A percentile compares a stretch with the other conserved stretches of the same genome.
phyloP scores from a whole-genome alignment of 129 eudicot species.

The Lactuca sativa region DNA sequence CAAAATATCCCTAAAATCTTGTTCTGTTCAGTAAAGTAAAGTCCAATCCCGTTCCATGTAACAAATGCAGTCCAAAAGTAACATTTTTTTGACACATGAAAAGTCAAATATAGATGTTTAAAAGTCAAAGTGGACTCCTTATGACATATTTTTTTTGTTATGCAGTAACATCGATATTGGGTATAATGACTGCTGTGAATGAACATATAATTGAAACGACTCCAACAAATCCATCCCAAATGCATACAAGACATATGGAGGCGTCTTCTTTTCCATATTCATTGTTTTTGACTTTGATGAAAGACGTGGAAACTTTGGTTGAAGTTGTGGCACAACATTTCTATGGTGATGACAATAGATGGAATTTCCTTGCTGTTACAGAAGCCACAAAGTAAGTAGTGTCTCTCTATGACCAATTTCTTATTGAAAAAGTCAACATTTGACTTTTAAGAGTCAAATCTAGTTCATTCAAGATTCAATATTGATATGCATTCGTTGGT shows the following conservation, averaged over 20 bases:
- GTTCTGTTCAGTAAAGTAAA: neutral
- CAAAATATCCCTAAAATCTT: neutral
- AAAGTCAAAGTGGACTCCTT: constrained; percentile 5
- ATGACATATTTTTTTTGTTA: constrained; percentile 23
- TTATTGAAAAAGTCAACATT: constrained; percentile 11
- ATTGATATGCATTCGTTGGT: neutral
- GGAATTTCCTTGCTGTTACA: constrained; percentile 77
- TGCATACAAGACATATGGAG: constrained; percentile 27
- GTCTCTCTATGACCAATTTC: neutral
- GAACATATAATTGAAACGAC: constrained; percentile 82
- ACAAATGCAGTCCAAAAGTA: neutral
- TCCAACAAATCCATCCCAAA: constrained; percentile 58
- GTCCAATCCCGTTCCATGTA: neutral
- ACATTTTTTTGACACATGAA: neutral
- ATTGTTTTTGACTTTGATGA: constrained; percentile 67
- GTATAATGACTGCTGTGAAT: constrained; percentile 77
- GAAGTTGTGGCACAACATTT: constrained; percentile 86
- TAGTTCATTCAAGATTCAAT: constrained; percentile 6
- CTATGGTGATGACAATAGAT: constrained; percentile 79
- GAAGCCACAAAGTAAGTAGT: constrained; percentile 78
- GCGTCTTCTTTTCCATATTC: constrained; percentile 70
- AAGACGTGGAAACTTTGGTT: constrained; percentile 85
- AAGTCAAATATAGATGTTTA: constrained; percentile 11
- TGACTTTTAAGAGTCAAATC: constrained; percentile 18
- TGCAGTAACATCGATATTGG: constrained; percentile 86